Base-by-base conservation (phyloP, 768 basidiomycete species). In the Aureoboletus auriporus region DNA sequence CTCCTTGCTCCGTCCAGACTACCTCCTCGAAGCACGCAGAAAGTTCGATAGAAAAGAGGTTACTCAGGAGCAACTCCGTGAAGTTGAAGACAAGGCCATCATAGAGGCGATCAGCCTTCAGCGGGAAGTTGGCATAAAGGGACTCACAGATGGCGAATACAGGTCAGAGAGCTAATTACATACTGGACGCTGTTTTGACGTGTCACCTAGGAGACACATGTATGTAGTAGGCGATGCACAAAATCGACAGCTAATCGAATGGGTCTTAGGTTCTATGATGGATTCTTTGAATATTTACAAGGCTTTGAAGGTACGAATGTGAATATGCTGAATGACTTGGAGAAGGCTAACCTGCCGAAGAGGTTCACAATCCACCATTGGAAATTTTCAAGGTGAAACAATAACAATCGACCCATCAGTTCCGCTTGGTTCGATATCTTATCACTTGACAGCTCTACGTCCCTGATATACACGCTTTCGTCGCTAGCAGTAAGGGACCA, bases 91-190 rank as follows among this genome's bases (percentile, higher is more conserved):
- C 38, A 59, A 63, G 36, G 66, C 72, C 1, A 71, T 76, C 47
- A 30, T 41, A 33, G 62, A 59, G 3, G 71, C 69, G 41, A 54
- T 76, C 31, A 34, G 64, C 51, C 48, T 74, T 53, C 73, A 74
- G 51, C 62, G 68, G 1, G 64, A 72, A 39, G 65, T 60, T 6
- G 75, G 74, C 13, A 70, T 76, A 36, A 72, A 70, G 57, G 47
- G 64, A 16, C 59, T 75, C 35, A 73, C 74, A 2, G 72, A 74
- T 52, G 75, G 75, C 26, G 74, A 75, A 59, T 65, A 62, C 40
- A 60, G 60, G 62, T 55, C 12, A 1, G 69, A 67, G 56, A 59
- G 51, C 45, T 55, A 60, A 47, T 57, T 23, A 5, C 4, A 29
- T 8, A 6, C 13, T 23, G 2, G n/a, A 29, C 35, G 12, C 8